These are phyloP conservation scores for Pseudogymnoascus sp. DNA, from an alignment of 2,329 filamentous ascomycete species.

Conservation along the genomic window DNA sequence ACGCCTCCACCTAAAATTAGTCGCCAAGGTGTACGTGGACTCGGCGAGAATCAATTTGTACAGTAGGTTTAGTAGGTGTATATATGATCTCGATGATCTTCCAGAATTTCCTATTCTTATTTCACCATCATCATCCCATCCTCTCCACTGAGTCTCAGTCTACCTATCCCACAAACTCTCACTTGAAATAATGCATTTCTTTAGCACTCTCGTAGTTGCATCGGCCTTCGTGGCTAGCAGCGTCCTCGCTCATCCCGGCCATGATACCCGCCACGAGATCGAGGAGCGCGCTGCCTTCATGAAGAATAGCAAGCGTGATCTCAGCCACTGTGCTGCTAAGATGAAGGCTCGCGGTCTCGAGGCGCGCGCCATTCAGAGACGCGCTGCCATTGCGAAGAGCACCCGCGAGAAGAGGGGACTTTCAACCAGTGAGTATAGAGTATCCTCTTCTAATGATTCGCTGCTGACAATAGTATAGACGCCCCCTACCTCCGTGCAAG, in stretches of 20 bases:
- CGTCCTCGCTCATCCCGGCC: slow-evolving; percentile 30
- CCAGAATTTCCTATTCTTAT: not conserved
- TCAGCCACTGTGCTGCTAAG: slow-evolving; percentile 32
- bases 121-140: not conserved
- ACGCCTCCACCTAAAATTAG: not conserved
- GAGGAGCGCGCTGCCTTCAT: slow-evolving; percentile 29
- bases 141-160: not conserved
- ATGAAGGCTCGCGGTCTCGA: slow-evolving; percentile 32
- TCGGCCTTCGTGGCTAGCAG: slow-evolving; percentile 7
- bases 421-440: slow-evolving; percentile 11
- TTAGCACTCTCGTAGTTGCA: not conserved
- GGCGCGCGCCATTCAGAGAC: slow-evolving; percentile 26
- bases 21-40: not conserved
- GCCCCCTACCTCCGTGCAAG: slow-evolving; percentile 11
- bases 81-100: not conserved
- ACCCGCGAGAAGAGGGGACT: slow-evolving; percentile 28
- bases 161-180: not conserved
- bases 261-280: slow-evolving; percentile 29
- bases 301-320: slow-evolving; percentile 26
- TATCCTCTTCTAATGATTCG: not conserved
- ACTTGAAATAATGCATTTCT: not conserved
- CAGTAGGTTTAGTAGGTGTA: not conserved
- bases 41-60: not conserved
- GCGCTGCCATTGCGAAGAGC: slow-evolving; percentile 26
- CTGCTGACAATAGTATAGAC: not conserved